Conservation (phyloP, 208 protist genomes). For the Vickermania ingenoplastis region DNA sequence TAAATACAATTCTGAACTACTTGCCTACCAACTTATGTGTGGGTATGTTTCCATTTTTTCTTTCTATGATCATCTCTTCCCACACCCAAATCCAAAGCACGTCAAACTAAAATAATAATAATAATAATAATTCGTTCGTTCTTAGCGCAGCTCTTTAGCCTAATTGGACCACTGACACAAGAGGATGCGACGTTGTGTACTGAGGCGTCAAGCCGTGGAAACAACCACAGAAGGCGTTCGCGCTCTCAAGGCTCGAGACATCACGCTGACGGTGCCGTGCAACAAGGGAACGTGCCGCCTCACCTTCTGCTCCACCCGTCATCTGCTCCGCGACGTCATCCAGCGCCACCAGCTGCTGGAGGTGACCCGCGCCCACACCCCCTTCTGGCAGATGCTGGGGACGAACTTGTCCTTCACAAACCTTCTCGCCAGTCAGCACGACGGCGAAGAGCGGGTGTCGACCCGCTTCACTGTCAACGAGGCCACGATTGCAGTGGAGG, state of each 20-base stretch:
- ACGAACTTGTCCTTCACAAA: conserved; percentile 63
- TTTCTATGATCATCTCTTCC: no score
- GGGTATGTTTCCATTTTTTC: no score
- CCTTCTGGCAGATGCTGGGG: conserved; percentile 46
- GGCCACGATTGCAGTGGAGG: conserved; percentile 40
- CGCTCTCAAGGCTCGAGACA: conserved; percentile 46
- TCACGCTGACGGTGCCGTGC: conserved; percentile 41
- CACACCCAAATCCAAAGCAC: no score
- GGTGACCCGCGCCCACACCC: conserved; percentile 15
- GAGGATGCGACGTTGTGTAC: no score
- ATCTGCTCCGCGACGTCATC: conserved; percentile 43
- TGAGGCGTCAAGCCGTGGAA: no score
- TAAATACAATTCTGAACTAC: no score
- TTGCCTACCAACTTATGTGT: no score
- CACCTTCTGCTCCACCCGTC: conserved; percentile 31
- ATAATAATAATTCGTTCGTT: no score
- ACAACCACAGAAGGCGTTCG: conserved; percentile 5
- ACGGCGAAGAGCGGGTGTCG: conserved; percentile 69
- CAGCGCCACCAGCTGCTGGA: conserved; percentile 38
- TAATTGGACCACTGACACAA: no score
- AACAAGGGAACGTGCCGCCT: conserved; percentile 33
- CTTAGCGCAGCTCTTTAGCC: no score
- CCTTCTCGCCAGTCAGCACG: conserved; percentile 39
- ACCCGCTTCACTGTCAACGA: conserved; percentile 38
- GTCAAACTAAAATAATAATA: no score